Conservation (phyloP, 208 protist species). For the Crithidia thermophila region DNA sequence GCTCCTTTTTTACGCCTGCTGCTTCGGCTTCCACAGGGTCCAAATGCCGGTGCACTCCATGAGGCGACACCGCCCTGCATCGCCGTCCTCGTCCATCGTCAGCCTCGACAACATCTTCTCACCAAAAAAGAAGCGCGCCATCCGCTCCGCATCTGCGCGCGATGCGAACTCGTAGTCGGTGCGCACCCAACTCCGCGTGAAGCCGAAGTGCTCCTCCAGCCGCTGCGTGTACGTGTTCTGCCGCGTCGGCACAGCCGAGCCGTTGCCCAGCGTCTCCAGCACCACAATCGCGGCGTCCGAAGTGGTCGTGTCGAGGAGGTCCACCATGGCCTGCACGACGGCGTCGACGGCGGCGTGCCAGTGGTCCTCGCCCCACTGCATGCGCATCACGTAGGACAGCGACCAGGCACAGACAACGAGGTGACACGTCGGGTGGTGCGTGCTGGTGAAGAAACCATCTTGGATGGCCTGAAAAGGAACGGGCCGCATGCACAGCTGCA, state of each 20-base stretch:
- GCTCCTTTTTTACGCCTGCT: neutral
- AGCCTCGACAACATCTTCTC: slow-evolving; percentile 28
- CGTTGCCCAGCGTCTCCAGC: slow-evolving; percentile 82
- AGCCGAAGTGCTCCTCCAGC: slow-evolving; percentile 62
- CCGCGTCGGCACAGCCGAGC: slow-evolving; percentile 54
- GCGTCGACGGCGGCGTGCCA: slow-evolving; percentile 70
- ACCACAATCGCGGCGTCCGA: slow-evolving; percentile 64
- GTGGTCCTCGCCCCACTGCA: slow-evolving; percentile 62
- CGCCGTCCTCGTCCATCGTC: slow-evolving; percentile 7
- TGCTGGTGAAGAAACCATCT: slow-evolving; percentile 37
- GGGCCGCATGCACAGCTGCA: slow-evolving; percentile 54
- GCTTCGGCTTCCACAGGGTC: slow-evolving; percentile 57
- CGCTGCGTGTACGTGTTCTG: slow-evolving; percentile 65
- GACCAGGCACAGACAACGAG: slow-evolving; percentile 83
- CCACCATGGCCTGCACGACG: slow-evolving; percentile 39
- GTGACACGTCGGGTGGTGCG: slow-evolving; percentile 44
- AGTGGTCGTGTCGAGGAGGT: slow-evolving; percentile 39
- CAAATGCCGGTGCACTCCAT: slow-evolving; percentile 88
- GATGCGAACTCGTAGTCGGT: slow-evolving; percentile 81
- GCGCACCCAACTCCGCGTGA: slow-evolving; percentile 68
- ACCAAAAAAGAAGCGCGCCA: slow-evolving; percentile 88
- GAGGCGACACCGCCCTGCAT: slow-evolving; percentile 31
- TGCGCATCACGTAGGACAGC: slow-evolving; percentile 85
- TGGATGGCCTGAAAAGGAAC: slow-evolving; percentile 56
- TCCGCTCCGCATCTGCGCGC: slow-evolving; percentile 45